Evolutionary conservation across 2,329 filamentous ascomycete genomes (phyloP).

Genomic region (Beauveria medogensis): DNA sequence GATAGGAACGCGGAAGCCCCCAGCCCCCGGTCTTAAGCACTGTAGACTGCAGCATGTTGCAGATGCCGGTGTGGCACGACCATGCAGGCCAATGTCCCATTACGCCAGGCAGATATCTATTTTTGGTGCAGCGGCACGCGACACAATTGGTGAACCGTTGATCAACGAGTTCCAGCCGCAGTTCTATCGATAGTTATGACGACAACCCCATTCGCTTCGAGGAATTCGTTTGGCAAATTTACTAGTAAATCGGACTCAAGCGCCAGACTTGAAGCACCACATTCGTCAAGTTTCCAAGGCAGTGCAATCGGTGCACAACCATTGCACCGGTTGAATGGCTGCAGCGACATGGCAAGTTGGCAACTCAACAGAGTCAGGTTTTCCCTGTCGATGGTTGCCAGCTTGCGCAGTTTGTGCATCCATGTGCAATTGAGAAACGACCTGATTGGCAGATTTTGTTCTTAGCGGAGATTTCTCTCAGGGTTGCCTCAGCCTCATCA

Average conservation of each 20-base stretch:
- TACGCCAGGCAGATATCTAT: background rate
- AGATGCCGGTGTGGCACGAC: background rate
- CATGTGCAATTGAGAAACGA: background rate
- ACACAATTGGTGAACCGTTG: background rate
- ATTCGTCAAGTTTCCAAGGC: no score
- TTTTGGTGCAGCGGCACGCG: background rate
- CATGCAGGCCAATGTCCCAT: background rate
- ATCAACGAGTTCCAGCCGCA: background rate
- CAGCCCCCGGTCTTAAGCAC: background rate
- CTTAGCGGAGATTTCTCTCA: background rate
- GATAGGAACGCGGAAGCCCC: no score
- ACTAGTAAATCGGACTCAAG: no score
- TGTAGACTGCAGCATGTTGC: background rate
- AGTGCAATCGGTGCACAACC: no score
- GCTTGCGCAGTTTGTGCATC: background rate
- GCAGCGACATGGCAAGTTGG: background rate
- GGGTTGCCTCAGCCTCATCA: slow-evolving; percentile 2
- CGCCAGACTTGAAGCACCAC: no score
- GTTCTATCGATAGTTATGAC: no score
- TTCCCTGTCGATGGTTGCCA: background rate
- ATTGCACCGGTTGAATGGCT: background rate
- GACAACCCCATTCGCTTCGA: background rate
- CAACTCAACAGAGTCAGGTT: no score
- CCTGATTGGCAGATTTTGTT: background rate
- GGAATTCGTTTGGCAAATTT: background rate